Conservation (phyloP, 176 grass and related monocot genomes). For the Oryza rufipogon region DNA sequence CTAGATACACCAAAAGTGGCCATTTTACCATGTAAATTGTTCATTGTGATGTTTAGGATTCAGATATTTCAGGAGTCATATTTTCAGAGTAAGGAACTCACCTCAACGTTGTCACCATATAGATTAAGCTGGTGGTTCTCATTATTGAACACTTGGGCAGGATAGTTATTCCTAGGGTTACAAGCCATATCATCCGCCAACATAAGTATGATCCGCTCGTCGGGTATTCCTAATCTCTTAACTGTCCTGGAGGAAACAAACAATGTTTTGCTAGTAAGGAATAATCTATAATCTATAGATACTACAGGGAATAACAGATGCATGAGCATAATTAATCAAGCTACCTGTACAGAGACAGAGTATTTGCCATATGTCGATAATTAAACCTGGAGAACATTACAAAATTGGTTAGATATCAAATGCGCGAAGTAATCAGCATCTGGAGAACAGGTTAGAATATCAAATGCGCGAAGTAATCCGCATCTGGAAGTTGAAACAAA, state of each 20-base stretch:
- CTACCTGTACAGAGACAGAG: constrained; percentile 92
- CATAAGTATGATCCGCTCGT: constrained; percentile 98
- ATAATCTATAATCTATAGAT: neutral
- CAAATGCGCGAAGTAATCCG: neutral
- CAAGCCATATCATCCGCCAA: constrained; percentile 97
- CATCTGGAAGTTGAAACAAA: neutral
- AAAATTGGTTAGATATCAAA: constrained; percentile 7
- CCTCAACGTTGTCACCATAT: constrained; percentile 96
- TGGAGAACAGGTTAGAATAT: neutral
- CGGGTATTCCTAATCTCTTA: constrained; percentile 94
- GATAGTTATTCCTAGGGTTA: constrained; percentile 91
- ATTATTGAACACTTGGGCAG: constrained; percentile 99
- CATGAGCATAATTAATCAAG: neutral
- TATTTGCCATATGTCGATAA: constrained; percentile 98
- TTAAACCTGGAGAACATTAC: constrained; percentile 74
- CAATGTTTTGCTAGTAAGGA: constrained; percentile 12
- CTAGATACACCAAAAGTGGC: neutral
- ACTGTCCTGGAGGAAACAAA: constrained; percentile 70
- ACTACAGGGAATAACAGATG: neutral
- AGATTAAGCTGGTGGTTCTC: constrained; percentile 98
- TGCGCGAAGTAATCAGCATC: neutral
- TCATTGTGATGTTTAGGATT: constrained; percentile 34
- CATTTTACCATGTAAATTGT: neutral
- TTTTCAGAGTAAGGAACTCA: constrained; percentile 45
- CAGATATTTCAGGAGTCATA: constrained; percentile 7